phyloP scores from a whole-genome alignment of 106 monocot species.

The Platanthera zijinensis region DNA sequence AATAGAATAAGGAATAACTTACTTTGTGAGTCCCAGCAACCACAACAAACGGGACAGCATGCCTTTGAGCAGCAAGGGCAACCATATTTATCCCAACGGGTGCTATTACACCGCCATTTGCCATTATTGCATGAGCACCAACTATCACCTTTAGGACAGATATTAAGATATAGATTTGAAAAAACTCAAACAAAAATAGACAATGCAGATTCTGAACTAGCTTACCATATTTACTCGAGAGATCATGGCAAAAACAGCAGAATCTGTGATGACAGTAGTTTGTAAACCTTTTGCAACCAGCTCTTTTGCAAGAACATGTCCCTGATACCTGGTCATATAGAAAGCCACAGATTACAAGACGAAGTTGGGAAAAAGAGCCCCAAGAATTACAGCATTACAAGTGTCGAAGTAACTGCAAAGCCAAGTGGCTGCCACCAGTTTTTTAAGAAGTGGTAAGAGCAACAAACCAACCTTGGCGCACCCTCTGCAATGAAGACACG shows the following conservation, averaged over 20 bases:
- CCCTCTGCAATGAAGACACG: conserved; percentile 95
- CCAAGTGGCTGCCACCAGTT: neutral
- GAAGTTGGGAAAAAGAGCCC: neutral
- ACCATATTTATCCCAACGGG: conserved; percentile 93
- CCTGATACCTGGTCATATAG: conserved; percentile 59
- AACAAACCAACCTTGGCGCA: conserved; percentile 68
- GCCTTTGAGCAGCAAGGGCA: conserved; percentile 94
- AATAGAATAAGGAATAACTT: neutral
- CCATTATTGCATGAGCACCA: conserved; percentile 99
- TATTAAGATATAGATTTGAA: conserved; percentile 5
- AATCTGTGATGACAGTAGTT: conserved; percentile 92
- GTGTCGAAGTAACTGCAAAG: neutral
- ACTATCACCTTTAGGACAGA: conserved; percentile 70
- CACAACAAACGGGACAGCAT: conserved; percentile 99
- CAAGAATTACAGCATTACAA: neutral
- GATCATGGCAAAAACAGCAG: conserved; percentile 99
- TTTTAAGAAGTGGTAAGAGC: neutral
- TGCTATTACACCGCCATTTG: conserved; percentile 94
- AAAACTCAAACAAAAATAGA: neutral
- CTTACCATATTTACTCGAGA: conserved; percentile 95
- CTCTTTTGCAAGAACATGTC: conserved; percentile 97
- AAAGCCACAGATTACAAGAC: neutral
- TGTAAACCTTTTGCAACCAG: conserved; percentile 83
- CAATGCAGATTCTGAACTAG: neutral
- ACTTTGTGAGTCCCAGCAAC: conserved; percentile 99